Conservation (phyloP, 2,329 filamentous ascomycete species). For the Arachnomyces sp. region DNA sequence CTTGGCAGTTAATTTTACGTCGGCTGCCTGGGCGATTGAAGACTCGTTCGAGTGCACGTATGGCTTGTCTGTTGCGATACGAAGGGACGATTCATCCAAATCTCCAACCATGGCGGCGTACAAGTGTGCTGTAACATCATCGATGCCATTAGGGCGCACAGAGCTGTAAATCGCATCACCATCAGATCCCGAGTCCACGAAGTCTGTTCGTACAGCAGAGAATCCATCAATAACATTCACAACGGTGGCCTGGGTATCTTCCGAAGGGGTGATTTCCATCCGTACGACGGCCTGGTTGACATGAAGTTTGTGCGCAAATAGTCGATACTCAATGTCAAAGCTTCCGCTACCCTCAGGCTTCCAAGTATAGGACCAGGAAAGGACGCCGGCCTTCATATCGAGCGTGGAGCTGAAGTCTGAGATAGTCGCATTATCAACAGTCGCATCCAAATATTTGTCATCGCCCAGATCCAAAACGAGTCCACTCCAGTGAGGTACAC, state of each 20-base stretch:
- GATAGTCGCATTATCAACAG: conserved; percentile 50
- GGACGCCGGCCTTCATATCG: conserved; percentile 54
- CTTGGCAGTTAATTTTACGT: conserved; percentile 45
- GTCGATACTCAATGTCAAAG: conserved; percentile 55
- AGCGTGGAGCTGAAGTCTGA: conserved; percentile 53
- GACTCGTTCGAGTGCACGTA: conserved; percentile 51
- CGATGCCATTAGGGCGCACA: conserved; percentile 54
- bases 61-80: conserved; percentile 36
- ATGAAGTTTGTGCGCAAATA: conserved; percentile 57
- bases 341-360: conserved; percentile 42
- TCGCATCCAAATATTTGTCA: conserved; percentile 50
- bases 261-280: conserved; percentile 49
- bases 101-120: conserved; percentile 38
- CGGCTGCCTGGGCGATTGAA: conserved; percentile 55
- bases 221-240: conserved; percentile 61
- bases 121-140: conserved; percentile 55
- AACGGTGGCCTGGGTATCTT: conserved; percentile 48
- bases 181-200: conserved; percentile 49
- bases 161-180: conserved; percentile 54
- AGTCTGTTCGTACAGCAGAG: conserved; percentile 56
- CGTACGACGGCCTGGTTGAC: conserved; percentile 55
- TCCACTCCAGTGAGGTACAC: conserved; percentile 61
- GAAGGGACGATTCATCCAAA: conserved; percentile 36
- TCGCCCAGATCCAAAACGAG: conserved; percentile 50
- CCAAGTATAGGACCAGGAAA: conserved; percentile 61